Evolutionary conservation across 2,329 filamentous ascomycete genomes (phyloP), one percentile per base, ranked within the genome.

Genomic region (Phialocephala sp.): DNA sequence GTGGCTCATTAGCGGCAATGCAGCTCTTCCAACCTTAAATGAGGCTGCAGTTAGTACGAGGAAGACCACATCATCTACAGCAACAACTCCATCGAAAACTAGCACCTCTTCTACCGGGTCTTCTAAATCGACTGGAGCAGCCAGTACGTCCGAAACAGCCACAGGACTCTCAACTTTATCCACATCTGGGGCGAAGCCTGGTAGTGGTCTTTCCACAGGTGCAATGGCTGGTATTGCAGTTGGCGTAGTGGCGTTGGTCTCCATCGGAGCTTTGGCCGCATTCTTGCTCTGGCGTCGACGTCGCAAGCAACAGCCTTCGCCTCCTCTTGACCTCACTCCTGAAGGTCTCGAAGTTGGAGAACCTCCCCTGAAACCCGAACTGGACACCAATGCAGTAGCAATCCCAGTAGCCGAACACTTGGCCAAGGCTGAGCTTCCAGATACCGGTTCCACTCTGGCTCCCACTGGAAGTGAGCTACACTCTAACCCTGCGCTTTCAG

Each of bases 281-380:
- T 61, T 61, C 43, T 27, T 65, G 5, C 54, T 65, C 15, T 58
- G 59, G 59, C 54, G 50, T 12, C 27, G 54, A 11, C 24, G 36
- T 41, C 57, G n/a, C 11, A 58, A 54, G 8, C 24, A 32, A 8
- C 45, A 22, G n/a, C 9, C n/a, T 22, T 6, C 45, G n/a, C 18
- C 27, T 32, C 50, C 50, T 22, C 54, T 59, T 2, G 54, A 62
- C 24, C 63, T 64, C 32, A 60, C 12, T 14, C 59, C 63, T 2
- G 63, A 59, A 24, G 63, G 63, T 20, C 59, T 62, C 14, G 63
- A 65, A 59, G 63, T 65, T 24, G 61, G 52, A 2, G 37, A 43
- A 14, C 52, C 54, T 47, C 54, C 61, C 1, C 41, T 39, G 18
- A 57, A 57, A 18, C 54, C 54, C 12, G 54, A 58, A 58, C 22